phyloP scores from a whole-genome alignment of 768 basidiomycete species.

The Dentipellis sp. region DNA sequence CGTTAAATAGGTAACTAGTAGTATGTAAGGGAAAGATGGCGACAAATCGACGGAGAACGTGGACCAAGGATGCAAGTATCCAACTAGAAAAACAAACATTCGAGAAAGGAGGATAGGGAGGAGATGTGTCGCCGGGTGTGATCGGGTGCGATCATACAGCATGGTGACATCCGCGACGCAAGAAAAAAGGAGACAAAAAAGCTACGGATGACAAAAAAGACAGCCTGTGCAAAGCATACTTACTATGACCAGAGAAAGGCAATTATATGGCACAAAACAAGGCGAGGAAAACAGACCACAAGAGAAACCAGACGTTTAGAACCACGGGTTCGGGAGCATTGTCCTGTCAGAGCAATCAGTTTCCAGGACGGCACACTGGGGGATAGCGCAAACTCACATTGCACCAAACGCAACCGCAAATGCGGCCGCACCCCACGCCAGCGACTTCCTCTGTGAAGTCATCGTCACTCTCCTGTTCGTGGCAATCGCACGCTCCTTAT shows the following conservation, averaged over 20 bases:
- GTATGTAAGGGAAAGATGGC: neutral
- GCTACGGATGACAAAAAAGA: neutral
- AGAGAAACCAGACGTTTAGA: conserved; percentile 25
- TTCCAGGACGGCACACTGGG: neutral
- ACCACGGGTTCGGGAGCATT: conserved; percentile 48
- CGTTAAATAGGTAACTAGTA: neutral
- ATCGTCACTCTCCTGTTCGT: conserved; percentile 57
- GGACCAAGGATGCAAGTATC: neutral
- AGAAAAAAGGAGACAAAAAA: neutral
- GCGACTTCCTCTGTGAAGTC: conserved; percentile 61
- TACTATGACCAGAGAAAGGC: neutral
- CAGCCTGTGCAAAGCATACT: neutral
- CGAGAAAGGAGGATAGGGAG: conserved; percentile 8
- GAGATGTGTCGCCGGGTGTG: conserved; percentile 16
- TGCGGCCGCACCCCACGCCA: conserved; percentile 77
- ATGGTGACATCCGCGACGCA: neutral
- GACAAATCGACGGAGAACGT: neutral
- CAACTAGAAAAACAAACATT: conserved; percentile 3
- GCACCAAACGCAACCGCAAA: conserved; percentile 81
- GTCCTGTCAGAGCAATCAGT: conserved; percentile 27
- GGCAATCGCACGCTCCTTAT: conserved; percentile 44
- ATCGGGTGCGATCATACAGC: conserved; percentile 12
- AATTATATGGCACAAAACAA: neutral
- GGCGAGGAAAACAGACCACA: conserved; percentile 11
- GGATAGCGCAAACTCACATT: conserved; percentile 42